These are phyloP conservation scores for Closterium sp. DNA, from an alignment of 139 green algal species.

Conservation along the genomic window DNA sequence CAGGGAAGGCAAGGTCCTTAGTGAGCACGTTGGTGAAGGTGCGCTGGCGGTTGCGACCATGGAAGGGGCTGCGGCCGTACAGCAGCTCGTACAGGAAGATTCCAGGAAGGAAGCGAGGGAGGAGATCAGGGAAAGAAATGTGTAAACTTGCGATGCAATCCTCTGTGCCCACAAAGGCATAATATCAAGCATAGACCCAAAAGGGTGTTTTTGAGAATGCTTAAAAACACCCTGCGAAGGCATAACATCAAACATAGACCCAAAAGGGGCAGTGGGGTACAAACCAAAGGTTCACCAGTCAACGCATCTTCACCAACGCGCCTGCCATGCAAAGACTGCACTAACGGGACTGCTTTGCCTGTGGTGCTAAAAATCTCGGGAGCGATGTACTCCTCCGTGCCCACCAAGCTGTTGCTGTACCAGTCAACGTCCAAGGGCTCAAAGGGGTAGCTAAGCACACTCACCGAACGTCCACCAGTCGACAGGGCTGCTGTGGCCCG, in stretches of 20 bases:
- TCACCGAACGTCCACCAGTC: slow-evolving; percentile 56
- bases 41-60: slow-evolving; percentile 68
- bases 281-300: slow-evolving; percentile 58
- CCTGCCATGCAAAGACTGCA: too few species aligned
- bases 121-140: too few species aligned
- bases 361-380: slow-evolving; percentile 68
- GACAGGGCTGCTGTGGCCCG: slow-evolving; percentile 67
- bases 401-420: slow-evolving; percentile 93
- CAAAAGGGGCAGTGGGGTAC: too few species aligned
- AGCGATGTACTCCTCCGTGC: slow-evolving; percentile 82
- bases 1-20: slow-evolving; percentile 78
- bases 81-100: slow-evolving; percentile 95
- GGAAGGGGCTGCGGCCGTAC: slow-evolving; percentile 83
- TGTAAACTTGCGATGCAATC: too few species aligned
- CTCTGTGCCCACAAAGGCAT: too few species aligned
- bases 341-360: slow-evolving; percentile 44
- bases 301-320: too few species aligned
- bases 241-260: slow-evolving; percentile 73
- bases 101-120: background rate
- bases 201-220: too few species aligned
- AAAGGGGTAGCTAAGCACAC: background rate
- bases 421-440: slow-evolving; percentile 20
- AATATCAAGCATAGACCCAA: too few species aligned
- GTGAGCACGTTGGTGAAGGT: slow-evolving; percentile 95
- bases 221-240: too few species aligned